Evolutionary conservation across 768 basidiomycete genomes (phyloP), one percentile per base, ranked within the genome.

Genomic region (Fistulinella prunicolor): DNA sequence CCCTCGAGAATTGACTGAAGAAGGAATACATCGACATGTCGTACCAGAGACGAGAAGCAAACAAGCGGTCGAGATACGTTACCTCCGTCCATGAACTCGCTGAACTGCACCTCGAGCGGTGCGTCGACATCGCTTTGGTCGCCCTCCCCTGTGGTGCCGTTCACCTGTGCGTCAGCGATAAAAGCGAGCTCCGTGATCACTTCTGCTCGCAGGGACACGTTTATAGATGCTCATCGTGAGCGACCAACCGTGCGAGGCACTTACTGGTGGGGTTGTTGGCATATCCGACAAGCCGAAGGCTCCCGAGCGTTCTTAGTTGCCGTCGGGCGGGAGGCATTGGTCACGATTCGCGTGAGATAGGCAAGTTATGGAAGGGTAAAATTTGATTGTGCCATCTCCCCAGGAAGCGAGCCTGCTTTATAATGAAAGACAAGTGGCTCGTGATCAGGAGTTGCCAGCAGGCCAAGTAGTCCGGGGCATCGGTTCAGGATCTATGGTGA

Each of bases 41-140:
- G 19, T 13, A 30, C 36, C 29, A 22, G 12, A n/a, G n/a, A n/a
- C n/a, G n/a, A n/a, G n/a, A n/a, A n/a, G n/a, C n/a, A n/a, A n/a
- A n/a, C 22, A 36, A 38, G 28, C 9, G 16, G 19, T 20, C 17
- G 22, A 34, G 12, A 39, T 58, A 63, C 60, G 12, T 38, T 57
- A 63, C 62, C 60, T 50, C 62, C 60, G 5, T 54, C 44, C 60
- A 63, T 55, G 46, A 63, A 62, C 24, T 65, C 63, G n/a, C 55
- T 24, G 4, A 63, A 63, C 35, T 46, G 44, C 42, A 63, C 53
- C 29, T 60, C 57, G n/a, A 63, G 41, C 12, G 60, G 60, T 12
- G 29, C 24, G 20, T 47, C 47, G 28, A 40, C 9, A 14, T 42
- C 38, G 13, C 17, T 10, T 22, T 36, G 42, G 13, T 12, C 17